Conservation (phyloP, 208 protist genomes). For the Wallacemonas sp. region DNA sequence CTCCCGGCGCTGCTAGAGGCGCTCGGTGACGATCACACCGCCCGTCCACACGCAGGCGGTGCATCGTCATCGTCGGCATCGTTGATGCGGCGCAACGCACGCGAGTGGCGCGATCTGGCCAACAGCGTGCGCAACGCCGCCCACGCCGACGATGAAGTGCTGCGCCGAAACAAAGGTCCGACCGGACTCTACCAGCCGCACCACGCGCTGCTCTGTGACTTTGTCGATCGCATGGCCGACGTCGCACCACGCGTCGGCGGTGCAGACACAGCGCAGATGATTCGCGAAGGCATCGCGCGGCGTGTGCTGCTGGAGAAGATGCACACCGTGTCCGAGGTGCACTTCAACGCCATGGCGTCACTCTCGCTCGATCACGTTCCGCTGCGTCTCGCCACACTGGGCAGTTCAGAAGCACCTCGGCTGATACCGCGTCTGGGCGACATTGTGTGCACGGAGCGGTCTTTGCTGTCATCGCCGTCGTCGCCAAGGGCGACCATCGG, state of each 20-base stretch:
- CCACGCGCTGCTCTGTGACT: slow-evolving; percentile 70
- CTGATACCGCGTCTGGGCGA: neutral
- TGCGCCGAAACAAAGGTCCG: slow-evolving; percentile 29
- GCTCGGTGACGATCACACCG: slow-evolving; percentile 28
- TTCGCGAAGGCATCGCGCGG: slow-evolving; percentile 62
- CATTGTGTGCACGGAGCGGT: neutral
- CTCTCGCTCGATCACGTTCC: slow-evolving; percentile 21
- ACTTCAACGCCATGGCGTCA: slow-evolving; percentile 84
- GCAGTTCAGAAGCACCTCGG: neutral
- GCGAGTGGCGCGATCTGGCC: slow-evolving; percentile 42
- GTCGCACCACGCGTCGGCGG: slow-evolving; percentile 27
- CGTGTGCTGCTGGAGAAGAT: slow-evolving; percentile 69
- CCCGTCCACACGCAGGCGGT: too few species aligned
- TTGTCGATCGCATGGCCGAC: slow-evolving; percentile 59
- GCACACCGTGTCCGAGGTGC: slow-evolving; percentile 66
- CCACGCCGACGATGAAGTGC: slow-evolving; percentile 37
- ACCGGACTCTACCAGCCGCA: slow-evolving; percentile 81
- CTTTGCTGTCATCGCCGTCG: neutral
- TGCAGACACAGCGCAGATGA: slow-evolving; percentile 66
- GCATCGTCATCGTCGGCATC: slow-evolving; percentile 10
- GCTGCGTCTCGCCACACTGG: neutral
- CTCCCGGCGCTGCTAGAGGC: slow-evolving; percentile 51
- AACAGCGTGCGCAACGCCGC: slow-evolving; percentile 43
- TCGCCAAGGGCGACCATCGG: too few species aligned
- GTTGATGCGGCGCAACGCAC: slow-evolving; percentile 8